Conservation (phyloP, 2,329 filamentous ascomycete genomes). For the Colletotrichum sp. region DNA sequence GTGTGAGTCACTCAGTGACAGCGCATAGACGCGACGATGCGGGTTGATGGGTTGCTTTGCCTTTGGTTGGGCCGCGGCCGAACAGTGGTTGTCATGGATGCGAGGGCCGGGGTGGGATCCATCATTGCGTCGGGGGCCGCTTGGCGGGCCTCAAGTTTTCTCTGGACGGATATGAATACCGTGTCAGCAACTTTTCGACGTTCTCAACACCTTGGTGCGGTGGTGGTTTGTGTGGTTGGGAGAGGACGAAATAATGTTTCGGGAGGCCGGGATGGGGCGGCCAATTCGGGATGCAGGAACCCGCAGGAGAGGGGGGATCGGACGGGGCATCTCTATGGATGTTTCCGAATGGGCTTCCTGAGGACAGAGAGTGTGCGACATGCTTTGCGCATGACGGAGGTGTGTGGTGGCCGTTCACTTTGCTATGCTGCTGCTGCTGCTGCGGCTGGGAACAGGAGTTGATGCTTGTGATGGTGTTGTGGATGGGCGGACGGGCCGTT, state of each 20-base stretch:
- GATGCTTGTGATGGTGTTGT: background rate
- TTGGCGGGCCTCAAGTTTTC: background rate
- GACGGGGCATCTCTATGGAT: background rate
- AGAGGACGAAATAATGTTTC: background rate
- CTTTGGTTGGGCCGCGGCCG: background rate
- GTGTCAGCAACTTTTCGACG: background rate
- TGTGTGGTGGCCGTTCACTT: background rate
- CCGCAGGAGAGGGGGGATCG: background rate
- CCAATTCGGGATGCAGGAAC: conserved; percentile 9
- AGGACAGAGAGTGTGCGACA: background rate
- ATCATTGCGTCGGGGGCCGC: background rate
- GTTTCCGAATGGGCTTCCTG: background rate
- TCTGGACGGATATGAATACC: background rate
- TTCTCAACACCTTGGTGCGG: background rate
- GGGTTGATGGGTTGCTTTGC: background rate
- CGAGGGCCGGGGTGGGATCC: background rate
- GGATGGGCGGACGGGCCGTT: background rate
- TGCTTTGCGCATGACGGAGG: background rate
- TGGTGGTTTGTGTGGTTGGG: background rate
- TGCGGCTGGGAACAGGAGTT: background rate
- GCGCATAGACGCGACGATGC: background rate
- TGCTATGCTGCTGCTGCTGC: background rate
- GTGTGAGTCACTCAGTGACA: conserved; percentile 10
- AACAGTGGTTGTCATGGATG: conserved; percentile 1
- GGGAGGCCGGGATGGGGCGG: background rate